phyloP scores from a whole-genome alignment of 306 rosid species.

The Cucumis hystrix region DNA sequence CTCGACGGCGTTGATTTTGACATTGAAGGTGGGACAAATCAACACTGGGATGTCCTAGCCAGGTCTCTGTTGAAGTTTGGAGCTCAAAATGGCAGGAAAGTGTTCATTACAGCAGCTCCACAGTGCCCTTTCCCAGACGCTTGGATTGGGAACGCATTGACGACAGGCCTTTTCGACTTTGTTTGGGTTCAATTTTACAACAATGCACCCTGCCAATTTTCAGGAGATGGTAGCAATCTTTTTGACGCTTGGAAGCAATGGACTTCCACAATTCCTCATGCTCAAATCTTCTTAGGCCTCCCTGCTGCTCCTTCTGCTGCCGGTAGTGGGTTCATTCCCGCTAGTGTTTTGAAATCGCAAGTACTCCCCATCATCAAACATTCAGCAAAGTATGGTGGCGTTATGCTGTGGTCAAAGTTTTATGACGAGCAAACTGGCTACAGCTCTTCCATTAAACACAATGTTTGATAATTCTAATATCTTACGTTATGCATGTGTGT shows the following conservation, averaged over 20 bases:
- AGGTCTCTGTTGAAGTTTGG: constrained; percentile 24
- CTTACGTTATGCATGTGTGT: background rate
- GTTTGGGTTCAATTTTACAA: constrained; percentile 63
- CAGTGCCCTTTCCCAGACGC: constrained; percentile 56
- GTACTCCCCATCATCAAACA: constrained; percentile 42
- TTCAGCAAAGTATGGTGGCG: constrained; percentile 51
- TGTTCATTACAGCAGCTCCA: constrained; percentile 42
- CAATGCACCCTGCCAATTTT: constrained; percentile 31
- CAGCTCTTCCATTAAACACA: constrained; percentile 37
- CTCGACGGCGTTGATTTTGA: constrained; percentile 58
- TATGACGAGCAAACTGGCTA: constrained; percentile 43
- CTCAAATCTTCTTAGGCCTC: constrained; percentile 35
- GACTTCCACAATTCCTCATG: constrained; percentile 27
- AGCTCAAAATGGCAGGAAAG: constrained; percentile 20
- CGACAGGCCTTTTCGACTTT: constrained; percentile 42
- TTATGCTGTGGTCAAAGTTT: constrained; percentile 62
- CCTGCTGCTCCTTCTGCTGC: constrained; percentile 45
- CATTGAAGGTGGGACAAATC: constrained; percentile 44
- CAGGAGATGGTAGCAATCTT: constrained; percentile 24
- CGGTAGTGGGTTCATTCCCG: constrained; percentile 43
- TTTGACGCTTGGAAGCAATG: constrained; percentile 39
- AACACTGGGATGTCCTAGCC: constrained; percentile 42
- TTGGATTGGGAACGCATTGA: constrained; percentile 36
- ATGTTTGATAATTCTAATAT: constrained; percentile 9
- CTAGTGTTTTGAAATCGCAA: constrained; percentile 15